Percentiles rank a stretch among this genome's conserved stretches.
These are phyloP conservation scores for Zygosaccharomyces bisporus DNA, from an alignment of 805 yeast genomes.

Conservation along the genomic window DNA sequence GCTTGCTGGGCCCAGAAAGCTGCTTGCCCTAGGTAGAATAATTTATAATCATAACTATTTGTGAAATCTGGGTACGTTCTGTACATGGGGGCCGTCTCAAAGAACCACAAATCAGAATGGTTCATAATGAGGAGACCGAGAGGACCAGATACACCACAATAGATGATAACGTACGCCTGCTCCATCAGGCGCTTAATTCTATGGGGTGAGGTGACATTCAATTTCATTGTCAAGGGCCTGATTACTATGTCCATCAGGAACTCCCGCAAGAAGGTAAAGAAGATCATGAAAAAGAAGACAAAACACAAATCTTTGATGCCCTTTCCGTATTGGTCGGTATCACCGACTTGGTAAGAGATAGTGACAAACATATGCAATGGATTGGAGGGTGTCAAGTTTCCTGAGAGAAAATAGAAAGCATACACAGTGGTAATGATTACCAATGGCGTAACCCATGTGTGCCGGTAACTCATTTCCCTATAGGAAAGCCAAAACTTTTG, in stretches of 20 bases:
- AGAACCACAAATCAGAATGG: conserved; percentile 80
- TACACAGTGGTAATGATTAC: conserved; percentile 43
- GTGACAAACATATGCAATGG: conserved; percentile 59
- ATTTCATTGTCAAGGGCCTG: conserved; percentile 66
- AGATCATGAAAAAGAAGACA: conserved; percentile 73
- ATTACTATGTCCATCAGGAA: conserved; percentile 81
- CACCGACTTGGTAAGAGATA: conserved; percentile 60
- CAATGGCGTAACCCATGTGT: conserved; percentile 71
- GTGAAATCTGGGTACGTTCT: conserved; percentile 76
- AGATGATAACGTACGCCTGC: conserved; percentile 80
- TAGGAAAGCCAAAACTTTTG: conserved; percentile 54
- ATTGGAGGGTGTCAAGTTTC: conserved; percentile 56
- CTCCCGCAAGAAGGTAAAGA: conserved; percentile 88
- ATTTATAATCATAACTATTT: conserved; percentile 65
- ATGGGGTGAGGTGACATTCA: conserved; percentile 36
- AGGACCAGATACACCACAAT: conserved; percentile 78
- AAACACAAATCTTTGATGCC: conserved; percentile 81
- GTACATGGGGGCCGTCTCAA: conserved; percentile 80
- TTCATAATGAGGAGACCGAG: conserved; percentile 87
- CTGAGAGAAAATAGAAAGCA: conserved; percentile 49
- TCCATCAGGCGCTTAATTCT: conserved; percentile 85
- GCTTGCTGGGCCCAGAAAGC: conserved; percentile 98
- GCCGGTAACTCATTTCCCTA: conserved; percentile 52
- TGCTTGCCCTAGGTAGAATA: conserved; percentile 86
- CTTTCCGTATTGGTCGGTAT: conserved; percentile 71